Evolutionary conservation across 2,329 filamentous ascomycete species (phyloP).

Genomic region (Colletotrichum tamarilloi): DNA sequence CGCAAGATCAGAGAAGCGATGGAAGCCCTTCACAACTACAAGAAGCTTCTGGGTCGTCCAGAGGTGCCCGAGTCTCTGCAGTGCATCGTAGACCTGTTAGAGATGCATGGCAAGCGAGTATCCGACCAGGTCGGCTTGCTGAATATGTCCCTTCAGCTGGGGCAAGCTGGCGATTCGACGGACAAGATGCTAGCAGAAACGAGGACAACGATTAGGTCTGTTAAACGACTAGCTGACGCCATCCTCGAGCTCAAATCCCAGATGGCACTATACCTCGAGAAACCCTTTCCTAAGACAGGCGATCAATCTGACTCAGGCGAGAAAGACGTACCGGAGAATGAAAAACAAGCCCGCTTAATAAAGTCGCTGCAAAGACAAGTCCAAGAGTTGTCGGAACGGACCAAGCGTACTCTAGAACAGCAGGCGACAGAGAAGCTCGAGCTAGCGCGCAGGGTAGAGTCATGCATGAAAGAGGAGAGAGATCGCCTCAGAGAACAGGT

Average conservation of each 20-base stretch:
- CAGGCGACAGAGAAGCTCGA: background rate
- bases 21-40: conserved; percentile 14
- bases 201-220: background rate
- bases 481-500: background rate
- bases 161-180: background rate
- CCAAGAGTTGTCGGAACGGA: background rate
- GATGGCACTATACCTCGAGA: background rate
- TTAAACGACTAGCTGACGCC: background rate
- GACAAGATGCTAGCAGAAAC: conserved; percentile 1
- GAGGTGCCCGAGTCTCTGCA: conserved; percentile 5
- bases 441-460: background rate
- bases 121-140: conserved; percentile 2
- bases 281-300: background rate
- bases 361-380: background rate
- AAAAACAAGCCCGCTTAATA: background rate
- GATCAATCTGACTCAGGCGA: background rate
- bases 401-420: background rate
- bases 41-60: background rate
- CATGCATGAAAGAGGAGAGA: background rate
- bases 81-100: background rate
- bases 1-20: conserved; percentile 6
- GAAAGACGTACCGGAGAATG: background rate
- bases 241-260: background rate
- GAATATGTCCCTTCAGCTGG: background rate
- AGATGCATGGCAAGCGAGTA: background rate